Base-by-base conservation (phyloP, 495 filamentous ascomycete genomes). In the Podospora fimiseda region DNA sequence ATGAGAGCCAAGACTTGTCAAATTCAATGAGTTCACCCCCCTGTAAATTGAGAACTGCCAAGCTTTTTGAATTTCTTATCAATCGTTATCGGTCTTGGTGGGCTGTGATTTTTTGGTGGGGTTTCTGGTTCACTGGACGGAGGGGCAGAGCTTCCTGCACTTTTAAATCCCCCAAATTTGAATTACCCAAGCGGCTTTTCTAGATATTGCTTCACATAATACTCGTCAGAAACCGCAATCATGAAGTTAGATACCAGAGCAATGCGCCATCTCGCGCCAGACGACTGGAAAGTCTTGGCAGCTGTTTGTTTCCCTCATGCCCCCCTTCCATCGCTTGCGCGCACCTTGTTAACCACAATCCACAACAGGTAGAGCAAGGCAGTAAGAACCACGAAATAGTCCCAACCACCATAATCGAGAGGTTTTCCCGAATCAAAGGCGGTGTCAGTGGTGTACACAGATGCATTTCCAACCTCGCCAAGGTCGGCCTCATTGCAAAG, bases 381-480 rank as follows among this genome's bases (percentile, higher is more conserved):
- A 90, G 85, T 71, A 90, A 86, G 63, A 97, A 97, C 76, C 93
- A 99, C 71, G 93, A 97, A 73, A 76, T 97, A 36, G 90, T 99
- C 15, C 93, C 93, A 1, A 96, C 91, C 2, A 77, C 89, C 3
- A 70, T 99, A 54, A 96, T 97, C 49, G 80, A 83, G 43, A 84
- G 90, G 64, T 76, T 96, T 15, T 82, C 91, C 2, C 83, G 87
- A 42, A 80, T 97, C 30, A 82, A 87, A 43, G 86, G 88, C 57
- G 87, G 87, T 57, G 86, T 83, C 52, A 66, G 58, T 52, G 87
- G 88, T 37, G 89, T 95, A n/a, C 86, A 90, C 69, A 85, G 80
- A 60, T 80, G 81, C 60, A 96, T 99, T 58, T 93, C 90, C 24
- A 84, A 78, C 45, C 80, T 99, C 37, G 93, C 93, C 55, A 97